Conservation (phyloP, 73 alveolate genomes). For the Symbiodinium natans region DNA sequence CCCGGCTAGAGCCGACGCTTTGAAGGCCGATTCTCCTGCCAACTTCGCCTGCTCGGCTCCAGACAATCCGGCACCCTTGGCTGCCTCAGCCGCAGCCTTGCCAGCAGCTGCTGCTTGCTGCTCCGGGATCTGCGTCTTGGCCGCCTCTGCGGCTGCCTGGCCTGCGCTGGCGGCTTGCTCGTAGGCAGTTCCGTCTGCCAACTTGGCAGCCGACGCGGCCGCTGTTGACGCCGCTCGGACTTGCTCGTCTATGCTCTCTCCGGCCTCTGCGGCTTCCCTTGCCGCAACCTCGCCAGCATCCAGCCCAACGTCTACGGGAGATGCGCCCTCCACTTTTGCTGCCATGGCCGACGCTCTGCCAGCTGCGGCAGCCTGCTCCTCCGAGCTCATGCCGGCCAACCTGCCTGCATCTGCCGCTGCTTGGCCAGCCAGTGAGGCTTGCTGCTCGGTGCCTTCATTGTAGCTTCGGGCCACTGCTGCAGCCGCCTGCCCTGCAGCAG, state of each 20-base stretch:
- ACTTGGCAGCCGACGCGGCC: background rate
- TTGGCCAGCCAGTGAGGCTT: background rate
- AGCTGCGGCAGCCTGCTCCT: background rate
- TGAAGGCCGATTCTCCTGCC: conserved; percentile 25
- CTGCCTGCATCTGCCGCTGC: conserved; percentile 27
- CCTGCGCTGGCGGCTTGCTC: conserved; percentile 45
- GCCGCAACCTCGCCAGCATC: conserved; percentile 42
- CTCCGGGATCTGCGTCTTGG: conserved; percentile 20
- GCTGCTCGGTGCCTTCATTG: conserved; percentile 4
- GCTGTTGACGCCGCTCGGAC: background rate
- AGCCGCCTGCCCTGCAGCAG: conserved; percentile 23
- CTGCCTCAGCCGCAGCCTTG: conserved; percentile 23
- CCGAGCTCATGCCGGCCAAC: background rate
- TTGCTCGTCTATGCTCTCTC: background rate
- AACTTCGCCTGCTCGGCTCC: conserved; percentile 10
- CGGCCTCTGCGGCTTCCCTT: background rate
- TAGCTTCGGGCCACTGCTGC: background rate
- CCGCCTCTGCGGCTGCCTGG: conserved; percentile 25
- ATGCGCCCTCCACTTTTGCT: conserved; percentile 12
- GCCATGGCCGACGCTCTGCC: conserved; percentile 22
- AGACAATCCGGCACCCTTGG: background rate
- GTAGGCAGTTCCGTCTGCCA: background rate
- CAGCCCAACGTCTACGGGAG: conserved; percentile 12
- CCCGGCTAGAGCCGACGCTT: background rate
- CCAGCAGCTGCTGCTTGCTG: conserved; percentile 32